These are phyloP conservation scores for Camellia granthamiana DNA, from an alignment of 148 eudicot genomes.

Conservation along the genomic window DNA sequence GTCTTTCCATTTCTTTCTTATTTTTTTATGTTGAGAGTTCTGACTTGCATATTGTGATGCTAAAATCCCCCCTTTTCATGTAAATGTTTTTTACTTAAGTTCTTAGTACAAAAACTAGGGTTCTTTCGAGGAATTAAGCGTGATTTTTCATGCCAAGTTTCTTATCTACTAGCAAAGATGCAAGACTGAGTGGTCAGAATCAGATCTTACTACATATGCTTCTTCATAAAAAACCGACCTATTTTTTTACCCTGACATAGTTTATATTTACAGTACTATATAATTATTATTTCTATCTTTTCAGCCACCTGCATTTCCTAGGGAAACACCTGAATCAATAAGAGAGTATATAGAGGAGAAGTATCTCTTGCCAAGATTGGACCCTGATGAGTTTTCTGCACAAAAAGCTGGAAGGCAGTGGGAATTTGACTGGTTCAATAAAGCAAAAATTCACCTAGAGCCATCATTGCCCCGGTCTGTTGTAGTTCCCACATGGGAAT, in stretches of 20 bases:
- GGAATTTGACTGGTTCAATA: constrained; percentile 96
- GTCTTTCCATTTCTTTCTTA: neutral
- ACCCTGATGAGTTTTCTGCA: constrained; percentile 78
- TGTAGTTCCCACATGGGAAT: constrained; percentile 83
- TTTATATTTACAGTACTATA: neutral
- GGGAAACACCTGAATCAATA: constrained; percentile 75
- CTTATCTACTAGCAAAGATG: constrained; percentile 10
- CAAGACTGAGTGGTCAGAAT: neutral
- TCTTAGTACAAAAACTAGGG: neutral
- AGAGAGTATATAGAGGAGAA: constrained; percentile 68
- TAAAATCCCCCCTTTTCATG: neutral
- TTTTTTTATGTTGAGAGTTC: neutral
- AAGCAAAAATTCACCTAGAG: constrained; percentile 66
- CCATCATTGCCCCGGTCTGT: constrained; percentile 77
- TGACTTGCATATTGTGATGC: neutral
- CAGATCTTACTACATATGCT: neutral
- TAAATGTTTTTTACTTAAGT: neutral
- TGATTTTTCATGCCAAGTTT: neutral
- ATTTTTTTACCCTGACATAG: neutral
- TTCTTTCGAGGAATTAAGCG: neutral
- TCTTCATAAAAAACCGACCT: neutral
- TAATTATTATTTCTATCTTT: constrained; percentile 13
- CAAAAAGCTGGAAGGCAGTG: constrained; percentile 84
- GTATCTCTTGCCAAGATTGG: constrained; percentile 77
- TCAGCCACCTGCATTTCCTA: constrained; percentile 95